Conservation (phyloP, 176 grass and related monocot genomes). For the Carex pumila region DNA sequence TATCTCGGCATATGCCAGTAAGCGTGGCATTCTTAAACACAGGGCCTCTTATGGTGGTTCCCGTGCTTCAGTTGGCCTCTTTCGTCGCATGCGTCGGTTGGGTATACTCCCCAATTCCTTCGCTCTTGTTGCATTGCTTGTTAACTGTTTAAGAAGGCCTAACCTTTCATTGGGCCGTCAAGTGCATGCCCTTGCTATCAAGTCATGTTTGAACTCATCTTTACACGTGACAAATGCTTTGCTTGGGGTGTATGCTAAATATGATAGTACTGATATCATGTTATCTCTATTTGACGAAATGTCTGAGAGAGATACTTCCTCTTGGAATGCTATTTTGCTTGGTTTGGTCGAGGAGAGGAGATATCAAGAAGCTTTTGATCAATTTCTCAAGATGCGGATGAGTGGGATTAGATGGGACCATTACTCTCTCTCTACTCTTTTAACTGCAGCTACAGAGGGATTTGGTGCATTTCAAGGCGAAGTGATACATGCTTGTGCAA, state of each 20-base stretch:
- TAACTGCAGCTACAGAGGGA: constrained; percentile 23
- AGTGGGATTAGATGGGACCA: constrained; percentile 23
- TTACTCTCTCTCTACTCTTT: constrained; percentile 32
- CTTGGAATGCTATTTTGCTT: constrained; percentile 34
- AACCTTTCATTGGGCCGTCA: constrained; percentile 21
- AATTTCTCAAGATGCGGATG: constrained; percentile 26
- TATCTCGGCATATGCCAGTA: constrained; percentile 28
- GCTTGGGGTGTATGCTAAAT: constrained; percentile 22
- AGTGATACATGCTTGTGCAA: constrained; percentile 33
- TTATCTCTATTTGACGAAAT: constrained; percentile 29
- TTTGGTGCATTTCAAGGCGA: background rate
- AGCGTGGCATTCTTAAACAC: background rate
- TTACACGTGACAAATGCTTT: constrained; percentile 30
- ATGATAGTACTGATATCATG: background rate
- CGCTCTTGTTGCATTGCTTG: constrained; percentile 33
- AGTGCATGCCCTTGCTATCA: constrained; percentile 32
- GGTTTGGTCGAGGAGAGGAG: constrained; percentile 24
- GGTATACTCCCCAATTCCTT: constrained; percentile 29
- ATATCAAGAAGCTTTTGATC: constrained; percentile 29
- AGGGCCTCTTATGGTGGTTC: background rate
- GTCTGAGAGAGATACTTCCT: constrained; percentile 35
- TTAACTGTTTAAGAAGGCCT: constrained; percentile 25
- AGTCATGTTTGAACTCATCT: constrained; percentile 18
- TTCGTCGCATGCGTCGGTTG: constrained; percentile 22
- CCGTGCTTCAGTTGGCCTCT: background rate